A percentile compares a stretch with the other conserved stretches of the same genome.
These are phyloP conservation scores for Wickerhamomyces tratensis DNA, from an alignment of 805 yeast genomes.

Conservation along the genomic window DNA sequence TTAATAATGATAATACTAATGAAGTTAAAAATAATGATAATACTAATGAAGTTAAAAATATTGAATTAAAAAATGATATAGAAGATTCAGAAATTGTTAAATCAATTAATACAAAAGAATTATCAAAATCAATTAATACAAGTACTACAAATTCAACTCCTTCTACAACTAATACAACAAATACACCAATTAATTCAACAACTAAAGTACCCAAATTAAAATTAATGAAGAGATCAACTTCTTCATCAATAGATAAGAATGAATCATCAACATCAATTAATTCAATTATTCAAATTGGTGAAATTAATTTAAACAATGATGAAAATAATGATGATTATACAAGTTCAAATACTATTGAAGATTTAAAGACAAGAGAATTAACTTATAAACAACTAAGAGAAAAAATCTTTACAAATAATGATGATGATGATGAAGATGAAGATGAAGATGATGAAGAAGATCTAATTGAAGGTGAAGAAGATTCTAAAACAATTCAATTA, in stretches of 20 bases:
- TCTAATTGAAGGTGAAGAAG: conserved; percentile 9
- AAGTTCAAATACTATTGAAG: conserved; percentile 3
- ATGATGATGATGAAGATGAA: conserved; percentile 21
- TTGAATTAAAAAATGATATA: neutral
- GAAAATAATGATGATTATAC: neutral
- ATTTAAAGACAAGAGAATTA: conserved; percentile 31
- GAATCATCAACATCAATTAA: conserved; percentile 1
- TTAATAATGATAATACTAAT: too few relatives aligned
- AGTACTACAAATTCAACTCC: too few relatives aligned
- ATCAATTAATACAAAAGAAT: too few relatives aligned
- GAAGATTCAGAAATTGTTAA: conserved; percentile 1
- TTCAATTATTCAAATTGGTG: conserved; percentile 1
- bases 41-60: neutral
- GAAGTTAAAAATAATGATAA: too few relatives aligned
- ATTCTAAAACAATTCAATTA: conserved; percentile 1
- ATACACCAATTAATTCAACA: neutral
- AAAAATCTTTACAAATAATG: conserved; percentile 22
- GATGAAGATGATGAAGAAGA: conserved; percentile 15
- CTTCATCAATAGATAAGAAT: neutral
- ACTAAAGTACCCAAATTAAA: conserved; percentile 3
- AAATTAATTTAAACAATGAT: neutral
- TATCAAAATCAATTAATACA: too few relatives aligned
- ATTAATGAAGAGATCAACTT: conserved; percentile 15
- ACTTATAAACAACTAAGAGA: conserved; percentile 31
- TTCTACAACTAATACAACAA: neutral